A percentile compares a stretch with the other conserved stretches of the same genome.
Conservation (phyloP, 2,329 filamentous ascomycete genomes). For the Cladosporium sp. region DNA sequence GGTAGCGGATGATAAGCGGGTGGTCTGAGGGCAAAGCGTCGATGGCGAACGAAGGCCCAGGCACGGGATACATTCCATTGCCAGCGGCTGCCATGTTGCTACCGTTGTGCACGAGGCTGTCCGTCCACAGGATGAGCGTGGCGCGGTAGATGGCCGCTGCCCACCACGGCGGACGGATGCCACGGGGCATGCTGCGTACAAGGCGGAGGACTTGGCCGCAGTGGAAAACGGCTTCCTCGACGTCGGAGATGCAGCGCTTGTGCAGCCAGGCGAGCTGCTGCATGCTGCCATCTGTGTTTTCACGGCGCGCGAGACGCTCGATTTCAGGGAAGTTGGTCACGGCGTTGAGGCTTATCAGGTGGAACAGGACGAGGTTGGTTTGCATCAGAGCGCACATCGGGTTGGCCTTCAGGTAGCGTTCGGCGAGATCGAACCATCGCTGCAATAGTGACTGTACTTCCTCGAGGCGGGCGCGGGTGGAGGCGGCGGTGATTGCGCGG, state of each 20-base stretch:
- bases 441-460: constrained; percentile 62
- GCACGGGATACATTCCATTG: constrained; percentile 35
- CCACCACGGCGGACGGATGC: constrained; percentile 66
- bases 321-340: constrained; percentile 65
- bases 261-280: constrained; percentile 54
- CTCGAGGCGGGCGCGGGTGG: constrained; percentile 57
- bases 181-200: constrained; percentile 55
- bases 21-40: constrained; percentile 50
- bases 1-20: constrained; percentile 47
- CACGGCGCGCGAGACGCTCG: constrained; percentile 61
- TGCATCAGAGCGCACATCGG: constrained; percentile 57
- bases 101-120: constrained; percentile 54
- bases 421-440: constrained; percentile 64
- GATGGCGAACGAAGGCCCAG: constrained; percentile 45
- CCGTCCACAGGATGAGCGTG: constrained; percentile 59
- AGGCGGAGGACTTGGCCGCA: constrained; percentile 64
- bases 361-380: constrained; percentile 65
- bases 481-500: constrained; percentile 54
- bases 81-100: constrained; percentile 31
- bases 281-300: constrained; percentile 54
- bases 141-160: constrained; percentile 66
- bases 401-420: constrained; percentile 52
- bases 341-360: constrained; percentile 66
- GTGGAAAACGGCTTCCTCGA: constrained; percentile 62
- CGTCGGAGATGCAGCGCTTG: constrained; percentile 60